These are phyloP conservation scores for Strobilomyces dryophilus DNA, from an alignment of 768 basidiomycete species.

Conservation along the genomic window DNA sequence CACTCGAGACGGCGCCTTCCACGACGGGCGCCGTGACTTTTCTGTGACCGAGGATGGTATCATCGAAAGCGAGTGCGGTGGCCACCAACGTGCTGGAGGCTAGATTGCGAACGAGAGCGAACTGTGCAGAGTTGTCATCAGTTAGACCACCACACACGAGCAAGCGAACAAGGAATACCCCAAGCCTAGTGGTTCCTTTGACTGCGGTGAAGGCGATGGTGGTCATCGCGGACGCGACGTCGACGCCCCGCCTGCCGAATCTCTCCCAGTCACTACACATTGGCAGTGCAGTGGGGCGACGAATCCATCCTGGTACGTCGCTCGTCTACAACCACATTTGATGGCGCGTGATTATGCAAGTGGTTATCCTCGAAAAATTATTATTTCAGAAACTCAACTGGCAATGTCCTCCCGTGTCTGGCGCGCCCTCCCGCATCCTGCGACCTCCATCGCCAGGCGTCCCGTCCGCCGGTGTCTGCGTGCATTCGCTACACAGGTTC, in stretches of 20 bases:
- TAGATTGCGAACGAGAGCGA: slow-evolving; percentile 61
- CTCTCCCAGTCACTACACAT: slow-evolving; percentile 39
- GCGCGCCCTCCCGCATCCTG: slow-evolving; percentile 10
- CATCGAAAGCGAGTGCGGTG: slow-evolving; percentile 58
- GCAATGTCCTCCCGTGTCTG: slow-evolving; percentile 22
- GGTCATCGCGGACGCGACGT: slow-evolving; percentile 60
- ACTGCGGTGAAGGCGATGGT: slow-evolving; percentile 65
- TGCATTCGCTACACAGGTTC: slow-evolving; percentile 33
- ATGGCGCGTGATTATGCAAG: slow-evolving; percentile 20
- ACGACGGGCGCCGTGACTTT: slow-evolving; percentile 55
- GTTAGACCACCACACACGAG: slow-evolving; percentile 1
- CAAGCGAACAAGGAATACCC: slow-evolving; percentile 38
- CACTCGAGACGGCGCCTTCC: slow-evolving; percentile 55
- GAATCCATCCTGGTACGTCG: slow-evolving; percentile 19
- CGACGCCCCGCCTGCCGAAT: slow-evolving; percentile 54
- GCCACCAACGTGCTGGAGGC: slow-evolving; percentile 54
- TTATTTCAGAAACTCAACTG: slow-evolving; percentile 1
- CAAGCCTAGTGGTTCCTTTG: slow-evolving; percentile 63
- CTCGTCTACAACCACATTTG: not conserved
- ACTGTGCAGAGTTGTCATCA: slow-evolving; percentile 40
- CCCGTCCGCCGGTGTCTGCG: slow-evolving; percentile 8
- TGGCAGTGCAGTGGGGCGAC: slow-evolving; percentile 6
- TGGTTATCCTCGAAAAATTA: not conserved
- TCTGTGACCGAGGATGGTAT: slow-evolving; percentile 60
- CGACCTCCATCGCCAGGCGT: not conserved